These are phyloP conservation scores for Fraxinus sp. DNA, from an alignment of 305 asterid genomes.

Conservation along the genomic window DNA sequence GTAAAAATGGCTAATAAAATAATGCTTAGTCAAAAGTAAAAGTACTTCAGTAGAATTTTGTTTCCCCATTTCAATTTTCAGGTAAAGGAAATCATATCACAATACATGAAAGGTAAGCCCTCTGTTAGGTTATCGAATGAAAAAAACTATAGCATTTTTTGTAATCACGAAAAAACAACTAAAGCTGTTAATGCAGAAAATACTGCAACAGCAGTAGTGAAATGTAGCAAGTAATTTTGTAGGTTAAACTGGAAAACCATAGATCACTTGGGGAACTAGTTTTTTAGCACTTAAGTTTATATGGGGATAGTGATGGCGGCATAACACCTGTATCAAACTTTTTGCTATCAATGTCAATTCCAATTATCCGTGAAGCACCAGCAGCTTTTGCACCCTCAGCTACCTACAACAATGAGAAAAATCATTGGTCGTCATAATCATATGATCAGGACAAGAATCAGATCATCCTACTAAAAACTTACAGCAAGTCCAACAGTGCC, in stretches of 20 bases:
- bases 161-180: neutral
- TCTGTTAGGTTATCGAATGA: neutral
- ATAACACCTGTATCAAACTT: constrained; percentile 71
- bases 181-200: neutral
- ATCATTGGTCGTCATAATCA: constrained; percentile 16
- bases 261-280: neutral
- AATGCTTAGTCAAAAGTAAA: neutral
- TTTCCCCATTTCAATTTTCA: neutral
- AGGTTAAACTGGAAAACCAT: neutral
- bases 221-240: neutral
- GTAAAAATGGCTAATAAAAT: neutral
- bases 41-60: neutral
- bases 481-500: constrained; percentile 99
- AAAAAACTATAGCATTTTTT: neutral
- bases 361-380: constrained; percentile 95
- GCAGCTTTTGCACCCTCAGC: constrained; percentile 99
- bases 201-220: neutral
- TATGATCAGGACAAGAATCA: constrained; percentile 15
- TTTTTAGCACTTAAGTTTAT: neutral
- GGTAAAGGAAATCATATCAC: neutral
- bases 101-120: neutral
- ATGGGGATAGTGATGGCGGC: neutral
- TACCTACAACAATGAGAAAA: constrained; percentile 48
- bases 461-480: constrained; percentile 37
- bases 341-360: constrained; percentile 85